phyloP scores from a whole-genome alignment of 768 basidiomycete genomes.

The Polyporus arcularius region DNA sequence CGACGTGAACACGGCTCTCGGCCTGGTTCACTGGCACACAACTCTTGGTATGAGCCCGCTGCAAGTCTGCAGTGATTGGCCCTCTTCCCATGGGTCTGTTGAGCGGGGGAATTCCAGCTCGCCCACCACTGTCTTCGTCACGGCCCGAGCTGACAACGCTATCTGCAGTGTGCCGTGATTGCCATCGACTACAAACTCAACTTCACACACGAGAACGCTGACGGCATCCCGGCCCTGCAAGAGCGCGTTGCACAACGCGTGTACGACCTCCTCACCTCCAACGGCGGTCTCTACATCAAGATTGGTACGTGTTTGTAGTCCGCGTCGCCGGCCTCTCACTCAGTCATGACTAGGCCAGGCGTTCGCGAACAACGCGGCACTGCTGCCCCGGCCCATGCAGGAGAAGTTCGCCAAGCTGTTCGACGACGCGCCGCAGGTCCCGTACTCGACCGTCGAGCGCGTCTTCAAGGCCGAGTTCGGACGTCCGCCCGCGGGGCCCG shows the following conservation, averaged over 20 bases:
- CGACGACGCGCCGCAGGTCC: constrained; percentile 86
- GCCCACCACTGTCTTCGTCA: too few species aligned
- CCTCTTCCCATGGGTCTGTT: too few species aligned
- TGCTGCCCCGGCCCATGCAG: constrained; percentile 83
- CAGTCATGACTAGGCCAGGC: constrained; percentile 55
- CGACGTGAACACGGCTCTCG: too few species aligned
- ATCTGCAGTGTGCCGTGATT: constrained; percentile 60
- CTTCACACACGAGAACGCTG: constrained; percentile 71
- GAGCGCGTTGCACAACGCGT: constrained; percentile 81
- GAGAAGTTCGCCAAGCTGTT: constrained; percentile 81
- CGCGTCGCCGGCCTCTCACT: constrained; percentile 14
- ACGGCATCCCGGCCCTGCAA: constrained; percentile 78
- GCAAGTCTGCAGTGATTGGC: too few species aligned
- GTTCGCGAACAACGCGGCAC: constrained; percentile 81
- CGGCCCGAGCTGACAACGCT: background rate
- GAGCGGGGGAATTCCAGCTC: too few species aligned
- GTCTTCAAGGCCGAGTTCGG: constrained; percentile 76
- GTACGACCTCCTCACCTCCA: constrained; percentile 73
- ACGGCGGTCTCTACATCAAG: constrained; percentile 87
- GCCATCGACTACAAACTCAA: constrained; percentile 87
- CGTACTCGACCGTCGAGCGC: constrained; percentile 63
- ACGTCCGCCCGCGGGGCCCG: constrained; percentile 60
- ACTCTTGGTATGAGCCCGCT: too few species aligned
- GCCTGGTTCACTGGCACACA: too few species aligned
- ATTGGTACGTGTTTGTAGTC: constrained; percentile 49